A percentile compares a stretch with the other conserved stretches of the same genome.
Conservation (phyloP, 2,329 filamentous ascomycete species). For the Verticillium nubilum region DNA sequence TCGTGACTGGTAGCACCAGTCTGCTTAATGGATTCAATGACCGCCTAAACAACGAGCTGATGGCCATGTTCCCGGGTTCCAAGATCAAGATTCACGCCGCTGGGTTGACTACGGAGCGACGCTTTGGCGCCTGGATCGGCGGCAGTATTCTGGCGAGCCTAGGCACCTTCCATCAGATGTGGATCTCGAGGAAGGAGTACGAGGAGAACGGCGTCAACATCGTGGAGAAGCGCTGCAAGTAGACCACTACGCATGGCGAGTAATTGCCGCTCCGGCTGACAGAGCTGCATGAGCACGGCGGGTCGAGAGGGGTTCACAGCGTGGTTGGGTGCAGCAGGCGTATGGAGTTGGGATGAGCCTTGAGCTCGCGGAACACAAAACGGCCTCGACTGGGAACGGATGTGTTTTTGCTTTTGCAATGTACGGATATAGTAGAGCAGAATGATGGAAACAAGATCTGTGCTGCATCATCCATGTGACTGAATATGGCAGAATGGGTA, state of each 20-base stretch:
- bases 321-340: conserved; percentile 1
- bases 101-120: conserved; percentile 78
- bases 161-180: conserved; percentile 99
- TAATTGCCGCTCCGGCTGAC: not conserved
- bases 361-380: not conserved
- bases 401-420: not conserved
- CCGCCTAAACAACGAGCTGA: conserved; percentile 79
- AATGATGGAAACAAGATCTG: not conserved
- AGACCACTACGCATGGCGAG: conserved; percentile 9
- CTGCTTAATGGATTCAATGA: conserved; percentile 90
- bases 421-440: not conserved
- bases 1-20: conserved; percentile 84
- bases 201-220: conserved; percentile 89
- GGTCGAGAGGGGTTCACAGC: not conserved
- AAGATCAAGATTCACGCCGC: conserved; percentile 86
- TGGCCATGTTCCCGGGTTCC: conserved; percentile 74
- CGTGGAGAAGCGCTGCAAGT: conserved; percentile 96
- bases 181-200: conserved; percentile 96
- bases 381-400: not conserved
- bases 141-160: conserved; percentile 92
- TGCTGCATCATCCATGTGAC: not conserved
- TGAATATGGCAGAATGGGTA: too few relatives aligned
- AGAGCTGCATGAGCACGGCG: not conserved
- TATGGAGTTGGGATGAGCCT: conserved; percentile 2
- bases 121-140: conserved; percentile 93